A percentile compares a stretch with the other conserved stretches of the same genome.
Evolutionary conservation across 2,329 filamentous ascomycete species (phyloP).

Genomic region (Pseudocercospora macadamiae): DNA sequence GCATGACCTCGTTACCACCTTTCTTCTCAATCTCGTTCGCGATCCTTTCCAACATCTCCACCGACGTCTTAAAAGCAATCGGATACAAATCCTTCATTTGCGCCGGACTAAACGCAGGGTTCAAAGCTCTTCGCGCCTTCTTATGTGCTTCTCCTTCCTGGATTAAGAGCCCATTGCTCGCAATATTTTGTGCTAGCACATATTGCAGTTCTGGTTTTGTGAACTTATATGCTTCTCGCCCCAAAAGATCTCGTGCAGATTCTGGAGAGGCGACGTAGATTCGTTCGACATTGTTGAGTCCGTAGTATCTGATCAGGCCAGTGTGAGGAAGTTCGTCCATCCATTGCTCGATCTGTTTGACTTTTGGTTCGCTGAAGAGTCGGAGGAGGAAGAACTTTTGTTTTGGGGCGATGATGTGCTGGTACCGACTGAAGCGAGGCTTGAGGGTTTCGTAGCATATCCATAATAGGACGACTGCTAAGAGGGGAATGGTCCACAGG

Average conservation of each 20-base stretch:
- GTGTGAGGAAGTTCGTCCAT: conserved; percentile 15
- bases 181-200: conserved; percentile 14
- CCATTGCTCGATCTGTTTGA: conserved; percentile 17
- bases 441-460: too few species aligned
- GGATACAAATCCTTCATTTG: conserved; percentile 17
- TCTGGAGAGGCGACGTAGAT: conserved; percentile 12
- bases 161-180: conserved; percentile 16
- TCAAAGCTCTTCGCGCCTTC: conserved; percentile 13
- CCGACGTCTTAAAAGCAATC: conserved; percentile 10
- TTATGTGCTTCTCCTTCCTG: conserved; percentile 20
- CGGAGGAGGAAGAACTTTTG: too few species aligned
- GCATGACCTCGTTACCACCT: not conserved
- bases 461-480: too few species aligned
- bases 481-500: too few species aligned
- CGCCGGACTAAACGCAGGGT: conserved; percentile 12
- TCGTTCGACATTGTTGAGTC: conserved; percentile 16
- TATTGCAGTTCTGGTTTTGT: conserved; percentile 15
- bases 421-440: too few species aligned
- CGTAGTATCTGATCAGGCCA: conserved; percentile 20
- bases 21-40: conserved; percentile 4
- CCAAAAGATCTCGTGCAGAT: conserved; percentile 13
- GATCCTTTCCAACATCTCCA: not conserved
- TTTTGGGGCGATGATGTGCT: too few species aligned
- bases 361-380: conserved; percentile 17
- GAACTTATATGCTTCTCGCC: conserved; percentile 10